These are phyloP conservation scores for Aspergillus flavus DNA, from an alignment of 2,329 filamentous ascomycete genomes.

Conservation along the genomic window DNA sequence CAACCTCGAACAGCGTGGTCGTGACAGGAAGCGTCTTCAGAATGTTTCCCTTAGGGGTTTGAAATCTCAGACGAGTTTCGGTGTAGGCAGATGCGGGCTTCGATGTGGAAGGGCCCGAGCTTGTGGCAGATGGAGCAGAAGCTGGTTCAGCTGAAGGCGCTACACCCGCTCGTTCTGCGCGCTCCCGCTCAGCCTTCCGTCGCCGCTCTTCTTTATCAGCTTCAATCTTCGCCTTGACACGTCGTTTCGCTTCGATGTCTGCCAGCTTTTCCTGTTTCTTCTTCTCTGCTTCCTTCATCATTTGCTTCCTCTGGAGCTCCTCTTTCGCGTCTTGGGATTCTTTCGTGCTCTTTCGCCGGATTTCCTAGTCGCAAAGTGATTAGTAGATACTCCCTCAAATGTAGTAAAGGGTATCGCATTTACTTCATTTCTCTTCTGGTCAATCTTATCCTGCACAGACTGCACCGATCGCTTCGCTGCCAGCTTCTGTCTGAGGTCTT, in stretches of 20 bases:
- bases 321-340: conserved; percentile 90
- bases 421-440: conserved; percentile 84
- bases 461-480: conserved; percentile 71
- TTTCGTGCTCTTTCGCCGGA: conserved; percentile 83
- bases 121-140: conserved; percentile 45
- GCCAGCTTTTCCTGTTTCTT: conserved; percentile 87
- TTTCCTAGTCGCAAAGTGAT: conserved; percentile 49
- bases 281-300: conserved; percentile 83
- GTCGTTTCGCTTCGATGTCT: conserved; percentile 81
- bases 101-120: conserved; percentile 52
- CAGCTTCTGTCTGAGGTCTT: conserved; percentile 72
- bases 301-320: conserved; percentile 82
- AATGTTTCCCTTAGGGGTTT: conserved; percentile 74
- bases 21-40: conserved; percentile 87
- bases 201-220: conserved; percentile 90
- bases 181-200: conserved; percentile 80
- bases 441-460: conserved; percentile 73
- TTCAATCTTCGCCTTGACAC: conserved; percentile 90
- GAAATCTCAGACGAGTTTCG: conserved; percentile 79
- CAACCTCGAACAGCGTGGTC: conserved; percentile 91
- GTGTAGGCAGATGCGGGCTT: conserved; percentile 73
- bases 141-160: conserved; percentile 53
- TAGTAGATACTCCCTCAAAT: not conserved
- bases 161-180: conserved; percentile 81
- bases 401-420: conserved; percentile 6